Conservation (phyloP, 495 filamentous ascomycete species). For the Recurvomyces mirabilis region DNA sequence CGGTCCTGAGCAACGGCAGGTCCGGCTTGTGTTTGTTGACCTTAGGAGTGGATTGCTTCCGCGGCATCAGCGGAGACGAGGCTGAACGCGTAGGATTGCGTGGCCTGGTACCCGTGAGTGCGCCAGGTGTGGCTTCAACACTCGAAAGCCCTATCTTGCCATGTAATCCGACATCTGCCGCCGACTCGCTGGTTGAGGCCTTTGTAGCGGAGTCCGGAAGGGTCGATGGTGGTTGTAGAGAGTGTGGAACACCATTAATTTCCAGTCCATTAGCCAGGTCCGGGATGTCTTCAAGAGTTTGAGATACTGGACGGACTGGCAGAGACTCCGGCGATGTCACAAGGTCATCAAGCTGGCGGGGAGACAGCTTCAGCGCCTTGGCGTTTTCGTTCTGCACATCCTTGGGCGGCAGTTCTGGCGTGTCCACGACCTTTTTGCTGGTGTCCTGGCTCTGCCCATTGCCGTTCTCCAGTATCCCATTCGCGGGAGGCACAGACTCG, state of each 20-base stretch:
- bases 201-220: too few relatives aligned
- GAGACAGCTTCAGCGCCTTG: constrained; percentile 43
- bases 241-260: neutral
- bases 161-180: too few relatives aligned
- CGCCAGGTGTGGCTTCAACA: constrained; percentile 15
- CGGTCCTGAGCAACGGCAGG: constrained; percentile 13
- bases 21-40: constrained; percentile 12
- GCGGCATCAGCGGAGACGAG: constrained; percentile 31
- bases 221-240: too few relatives aligned
- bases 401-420: neutral
- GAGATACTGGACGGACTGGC: constrained; percentile 20
- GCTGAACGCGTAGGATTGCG: constrained; percentile 23
- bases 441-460: too few relatives aligned
- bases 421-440: too few relatives aligned
- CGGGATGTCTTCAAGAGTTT: neutral
- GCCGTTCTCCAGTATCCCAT: too few relatives aligned
- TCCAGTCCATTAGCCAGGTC: constrained; percentile 1
- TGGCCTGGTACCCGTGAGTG: constrained; percentile 22
- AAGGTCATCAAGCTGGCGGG: constrained; percentile 44
- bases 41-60: constrained; percentile 30
- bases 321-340: constrained; percentile 43
- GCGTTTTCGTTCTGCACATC: too few relatives aligned
- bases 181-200: too few relatives aligned
- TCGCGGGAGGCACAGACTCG: too few relatives aligned
- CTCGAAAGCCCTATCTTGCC: too few relatives aligned